A percentile compares a stretch with the other conserved stretches of the same genome.
These are phyloP conservation scores for Petunia hybrid DNA, from an alignment of 305 asterid species.

Conservation along the genomic window DNA sequence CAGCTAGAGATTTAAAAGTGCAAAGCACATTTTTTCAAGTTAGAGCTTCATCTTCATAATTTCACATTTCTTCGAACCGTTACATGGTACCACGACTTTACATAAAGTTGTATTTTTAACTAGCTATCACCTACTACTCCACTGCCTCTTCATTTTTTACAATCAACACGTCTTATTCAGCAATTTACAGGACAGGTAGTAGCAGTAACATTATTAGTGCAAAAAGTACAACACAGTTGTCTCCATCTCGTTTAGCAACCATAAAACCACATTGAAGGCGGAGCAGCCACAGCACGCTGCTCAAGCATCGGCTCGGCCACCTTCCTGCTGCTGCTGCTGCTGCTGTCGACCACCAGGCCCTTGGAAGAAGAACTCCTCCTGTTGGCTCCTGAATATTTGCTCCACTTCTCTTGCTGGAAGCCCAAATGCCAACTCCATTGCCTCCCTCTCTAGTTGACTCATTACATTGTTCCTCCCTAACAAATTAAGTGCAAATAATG, in stretches of 20 bases:
- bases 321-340: slow-evolving; percentile 36
- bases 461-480: slow-evolving; percentile 61
- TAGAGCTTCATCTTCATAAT: neutral
- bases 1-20: too few species aligned
- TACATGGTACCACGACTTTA: neutral
- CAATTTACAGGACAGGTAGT: slow-evolving; percentile 21
- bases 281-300: neutral
- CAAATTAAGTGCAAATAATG: neutral
- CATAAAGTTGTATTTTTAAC: neutral
- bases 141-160: neutral
- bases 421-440: slow-evolving; percentile 73
- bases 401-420: slow-evolving; percentile 67
- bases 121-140: neutral
- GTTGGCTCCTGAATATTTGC: slow-evolving; percentile 54
- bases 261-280: slow-evolving; percentile 21
- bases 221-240: neutral
- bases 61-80: neutral
- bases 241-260: slow-evolving; percentile 11
- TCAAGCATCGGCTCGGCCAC: slow-evolving; percentile 34
- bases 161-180: neutral
- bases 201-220: slow-evolving; percentile 19
- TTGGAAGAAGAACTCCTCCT: slow-evolving; percentile 61
- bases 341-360: slow-evolving; percentile 58
- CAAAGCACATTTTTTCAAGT: neutral
- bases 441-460: slow-evolving; percentile 57